A percentile compares a stretch with the other conserved stretches of the same genome.
phyloP scores from a whole-genome alignment of 1,284 basidiomycete species.

The Chondrostereum purpureum region DNA sequence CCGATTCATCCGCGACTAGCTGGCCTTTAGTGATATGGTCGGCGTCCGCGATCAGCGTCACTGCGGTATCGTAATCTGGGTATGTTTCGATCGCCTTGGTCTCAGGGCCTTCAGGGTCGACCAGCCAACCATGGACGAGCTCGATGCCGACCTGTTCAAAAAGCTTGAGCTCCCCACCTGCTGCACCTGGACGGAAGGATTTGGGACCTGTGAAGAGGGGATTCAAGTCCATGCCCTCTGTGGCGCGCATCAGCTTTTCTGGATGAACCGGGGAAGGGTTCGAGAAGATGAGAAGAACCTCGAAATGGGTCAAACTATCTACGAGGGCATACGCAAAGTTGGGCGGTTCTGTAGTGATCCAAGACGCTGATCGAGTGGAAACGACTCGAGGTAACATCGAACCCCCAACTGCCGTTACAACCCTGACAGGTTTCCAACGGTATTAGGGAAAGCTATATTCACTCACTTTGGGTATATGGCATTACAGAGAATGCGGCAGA shows the following conservation, averaged over 20 bases:
- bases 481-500: slow-evolving; percentile 76
- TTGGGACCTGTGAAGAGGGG: slow-evolving; percentile 67
- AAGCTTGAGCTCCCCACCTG: slow-evolving; percentile 66
- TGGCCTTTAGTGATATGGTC: slow-evolving; percentile 65
- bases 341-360: no score
- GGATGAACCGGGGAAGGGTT: no score
- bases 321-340: no score
- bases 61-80: slow-evolving; percentile 65
- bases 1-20: slow-evolving; percentile 38
- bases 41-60: slow-evolving; percentile 69
- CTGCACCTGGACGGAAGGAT: slow-evolving; percentile 58
- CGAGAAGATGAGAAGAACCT: neutral
- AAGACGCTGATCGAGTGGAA: no score
- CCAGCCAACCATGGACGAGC: slow-evolving; percentile 90
- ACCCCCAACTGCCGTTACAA: neutral
- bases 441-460: slow-evolving; percentile 11
- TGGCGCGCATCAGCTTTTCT: slow-evolving; percentile 5
- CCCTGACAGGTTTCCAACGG: neutral
- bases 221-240: slow-evolving; percentile 83
- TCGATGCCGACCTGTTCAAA: slow-evolving; percentile 79
- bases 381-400: slow-evolving; percentile 7
- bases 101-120: slow-evolving; percentile 65
- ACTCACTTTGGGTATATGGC: slow-evolving; percentile 76
- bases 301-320: no score
- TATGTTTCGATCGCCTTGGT: slow-evolving; percentile 44